Percentiles rank a stretch among this genome's conserved stretches.
Evolutionary conservation across 495 filamentous ascomycete species (phyloP).

Genomic region (Penicillium cataractarum): DNA sequence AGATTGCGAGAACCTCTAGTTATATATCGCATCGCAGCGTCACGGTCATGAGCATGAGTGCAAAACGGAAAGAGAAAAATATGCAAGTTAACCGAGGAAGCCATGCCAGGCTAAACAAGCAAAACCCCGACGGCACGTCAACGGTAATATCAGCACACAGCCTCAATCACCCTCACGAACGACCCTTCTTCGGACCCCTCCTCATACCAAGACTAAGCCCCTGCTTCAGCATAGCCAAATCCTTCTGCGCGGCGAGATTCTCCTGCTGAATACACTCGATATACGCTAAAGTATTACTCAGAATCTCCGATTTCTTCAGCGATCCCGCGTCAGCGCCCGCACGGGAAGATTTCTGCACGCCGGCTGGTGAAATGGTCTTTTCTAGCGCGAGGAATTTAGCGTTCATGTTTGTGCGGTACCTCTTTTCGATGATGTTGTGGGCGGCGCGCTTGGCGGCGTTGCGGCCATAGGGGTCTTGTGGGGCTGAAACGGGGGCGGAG

Average conservation of each 20-base stretch:
- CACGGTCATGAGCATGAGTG: constrained; percentile 24
- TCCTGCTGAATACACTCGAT: constrained; percentile 59
- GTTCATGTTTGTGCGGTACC: constrained; percentile 58
- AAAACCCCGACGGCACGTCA: no score
- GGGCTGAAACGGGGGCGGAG: no score
- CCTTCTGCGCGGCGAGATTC: constrained; percentile 44
- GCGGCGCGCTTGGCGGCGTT: constrained; percentile 54
- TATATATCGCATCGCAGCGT: constrained; percentile 25
- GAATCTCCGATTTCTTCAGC: constrained; percentile 58
- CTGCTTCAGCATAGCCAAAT: constrained; percentile 42
- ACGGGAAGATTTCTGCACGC: constrained; percentile 31
- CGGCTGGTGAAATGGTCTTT: constrained; percentile 39
- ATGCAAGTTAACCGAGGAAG: no score
- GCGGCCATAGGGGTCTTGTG: constrained; percentile 31
- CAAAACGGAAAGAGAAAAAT: background rate
- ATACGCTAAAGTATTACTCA: constrained; percentile 72
- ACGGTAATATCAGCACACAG: no score
- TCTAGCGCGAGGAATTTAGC: constrained; percentile 53
- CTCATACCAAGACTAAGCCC: constrained; percentile 41
- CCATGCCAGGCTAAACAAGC: no score
- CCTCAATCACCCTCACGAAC: background rate
- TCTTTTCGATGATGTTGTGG: constrained; percentile 58
- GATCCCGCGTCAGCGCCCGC: constrained; percentile 39
- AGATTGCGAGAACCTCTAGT: constrained; percentile 7
- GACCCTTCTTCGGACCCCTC: constrained; percentile 25